Evolutionary conservation across 2,329 filamentous ascomycete species (phyloP), one percentile per base, ranked within the genome.

Genomic region (Diplodia intermedia): DNA sequence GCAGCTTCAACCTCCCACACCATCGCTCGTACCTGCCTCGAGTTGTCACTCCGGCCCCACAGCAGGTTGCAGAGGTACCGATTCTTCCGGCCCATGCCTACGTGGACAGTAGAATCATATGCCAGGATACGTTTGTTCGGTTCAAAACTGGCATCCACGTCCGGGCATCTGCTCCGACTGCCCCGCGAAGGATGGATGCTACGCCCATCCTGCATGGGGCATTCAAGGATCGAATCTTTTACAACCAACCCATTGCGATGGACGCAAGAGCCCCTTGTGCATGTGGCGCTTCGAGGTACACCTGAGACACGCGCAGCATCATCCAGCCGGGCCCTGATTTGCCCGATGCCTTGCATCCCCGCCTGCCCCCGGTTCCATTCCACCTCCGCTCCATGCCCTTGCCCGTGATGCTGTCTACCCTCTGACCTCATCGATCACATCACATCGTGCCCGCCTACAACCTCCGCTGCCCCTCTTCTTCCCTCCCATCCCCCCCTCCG

Each of bases 301-400:
- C 53, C 15, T n/a, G 26, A 20, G 53, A 55, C 15, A 11, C 40
- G 40, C 18, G 31, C n/a, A 26, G 38, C 56, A 18, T 20, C 57
- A 50, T 20, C 38, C n/a, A 12, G 40, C n/a, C 40, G 15, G 15
- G 40, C 31, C 47, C 36, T 38, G 60, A 63, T 63, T 38, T 52
- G 43, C 60, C 31, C 60, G 60, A 63, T 63, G 43, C 31, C 31
- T 40, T 63, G 60, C 60, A 33, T 8, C 31, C 15, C 54, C 31
- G 33, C 31, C 31, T 36, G 33, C 33, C 33, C 43, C 18, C 43
- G 18, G 43, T 47, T 20, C n/a, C n/a, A n/a, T n/a, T 15, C 38
- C 7, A 29, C 38, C 23, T 43, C 31, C 55, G n/a, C 20, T 20
- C 31, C 50, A 5, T 52, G 26, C 43, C 18, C 20, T 20, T 20